Evolutionary conservation across 352 stramenopile species (phyloP).

Genomic region (Pythium aphanidermatum): DNA sequence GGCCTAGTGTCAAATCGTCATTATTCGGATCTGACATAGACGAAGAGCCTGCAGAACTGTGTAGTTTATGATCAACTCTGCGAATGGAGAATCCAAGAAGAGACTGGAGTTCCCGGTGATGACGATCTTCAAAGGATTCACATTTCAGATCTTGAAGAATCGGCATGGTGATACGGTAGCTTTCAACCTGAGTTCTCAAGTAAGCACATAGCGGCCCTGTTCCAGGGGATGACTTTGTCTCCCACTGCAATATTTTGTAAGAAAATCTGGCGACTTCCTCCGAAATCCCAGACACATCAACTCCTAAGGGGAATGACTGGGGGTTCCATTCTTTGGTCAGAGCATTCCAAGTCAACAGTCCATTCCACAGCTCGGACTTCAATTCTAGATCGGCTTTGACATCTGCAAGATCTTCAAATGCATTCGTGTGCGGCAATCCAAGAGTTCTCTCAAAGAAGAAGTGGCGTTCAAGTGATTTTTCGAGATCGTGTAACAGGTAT

Average conservation of each 20-base stretch:
- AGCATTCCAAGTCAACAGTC: slow-evolving; percentile 54
- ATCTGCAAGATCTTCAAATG: slow-evolving; percentile 79
- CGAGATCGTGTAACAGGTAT: slow-evolving; percentile 24
- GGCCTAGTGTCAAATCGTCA: slow-evolving; percentile 80
- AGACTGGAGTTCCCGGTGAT: slow-evolving; percentile 43
- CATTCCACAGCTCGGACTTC: slow-evolving; percentile 82
- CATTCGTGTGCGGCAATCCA: slow-evolving; percentile 42
- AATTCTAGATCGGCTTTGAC: slow-evolving; percentile 62
- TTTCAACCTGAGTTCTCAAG: slow-evolving; percentile 73
- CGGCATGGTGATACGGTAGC: slow-evolving; percentile 78
- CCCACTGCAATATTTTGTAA: slow-evolving; percentile 34
- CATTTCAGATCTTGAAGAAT: slow-evolving; percentile 60
- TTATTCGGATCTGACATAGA: too few relatives aligned
- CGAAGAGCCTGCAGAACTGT: too few relatives aligned
- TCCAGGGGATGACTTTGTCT: slow-evolving; percentile 45
- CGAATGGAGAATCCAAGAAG: slow-evolving; percentile 80
- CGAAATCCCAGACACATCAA: slow-evolving; percentile 65
- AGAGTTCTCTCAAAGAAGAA: slow-evolving; percentile 54
- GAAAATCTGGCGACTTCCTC: slow-evolving; percentile 64
- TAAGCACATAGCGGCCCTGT: slow-evolving; percentile 39
- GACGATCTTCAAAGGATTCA: slow-evolving; percentile 53
- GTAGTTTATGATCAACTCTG: slow-evolving; percentile 1
- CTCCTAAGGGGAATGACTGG: slow-evolving; percentile 44
- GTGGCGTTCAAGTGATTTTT: slow-evolving; percentile 31
- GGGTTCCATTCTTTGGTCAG: slow-evolving; percentile 39